Evolutionary conservation across 148 eudicot genomes (phyloP).

Genomic region (Chenopodium quinoa): DNA sequence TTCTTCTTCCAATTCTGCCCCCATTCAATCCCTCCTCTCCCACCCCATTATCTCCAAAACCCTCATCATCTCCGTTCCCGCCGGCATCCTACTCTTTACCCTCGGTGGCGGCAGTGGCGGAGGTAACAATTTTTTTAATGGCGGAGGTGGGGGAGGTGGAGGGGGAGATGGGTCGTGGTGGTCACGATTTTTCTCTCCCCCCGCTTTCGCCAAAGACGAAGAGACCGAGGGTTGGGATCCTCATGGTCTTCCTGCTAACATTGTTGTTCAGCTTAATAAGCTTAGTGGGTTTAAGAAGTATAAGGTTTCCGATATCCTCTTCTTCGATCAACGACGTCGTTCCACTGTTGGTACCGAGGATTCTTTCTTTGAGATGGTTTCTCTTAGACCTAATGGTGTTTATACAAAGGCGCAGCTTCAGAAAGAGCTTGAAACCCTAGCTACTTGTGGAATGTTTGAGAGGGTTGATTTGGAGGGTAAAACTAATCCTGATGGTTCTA

Average conservation of each 20-base stretch:
- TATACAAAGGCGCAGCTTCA: slow-evolving; percentile 82
- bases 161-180: slow-evolving; percentile 49
- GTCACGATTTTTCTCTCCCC: slow-evolving; percentile 39
- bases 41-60: slow-evolving; percentile 29
- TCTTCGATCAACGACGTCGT: slow-evolving; percentile 46
- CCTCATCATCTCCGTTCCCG: slow-evolving; percentile 38
- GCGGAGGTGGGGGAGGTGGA: slow-evolving; percentile 39
- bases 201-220: slow-evolving; percentile 59
- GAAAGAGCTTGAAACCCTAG: slow-evolving; percentile 77
- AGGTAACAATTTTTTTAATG: slow-evolving; percentile 15
- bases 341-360: slow-evolving; percentile 63
- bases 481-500: slow-evolving; percentile 72
- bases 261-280: slow-evolving; percentile 58
- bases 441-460: slow-evolving; percentile 85
- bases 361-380: slow-evolving; percentile 81
- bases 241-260: slow-evolving; percentile 77
- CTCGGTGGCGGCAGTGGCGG: slow-evolving; percentile 23
- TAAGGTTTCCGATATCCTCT: slow-evolving; percentile 64
- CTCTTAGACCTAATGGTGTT: slow-evolving; percentile 63
- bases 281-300: slow-evolving; percentile 78
- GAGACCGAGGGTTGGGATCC: slow-evolving; percentile 57
- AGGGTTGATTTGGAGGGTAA: slow-evolving; percentile 79
- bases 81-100: slow-evolving; percentile 29
- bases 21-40: slow-evolving; percentile 13
- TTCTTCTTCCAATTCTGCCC: slow-evolving; percentile 7